Percentiles rank a stretch among this genome's conserved stretches.
Conservation (phyloP, 2,329 filamentous ascomycete species). For the Botryosphaeria dothidea region DNA sequence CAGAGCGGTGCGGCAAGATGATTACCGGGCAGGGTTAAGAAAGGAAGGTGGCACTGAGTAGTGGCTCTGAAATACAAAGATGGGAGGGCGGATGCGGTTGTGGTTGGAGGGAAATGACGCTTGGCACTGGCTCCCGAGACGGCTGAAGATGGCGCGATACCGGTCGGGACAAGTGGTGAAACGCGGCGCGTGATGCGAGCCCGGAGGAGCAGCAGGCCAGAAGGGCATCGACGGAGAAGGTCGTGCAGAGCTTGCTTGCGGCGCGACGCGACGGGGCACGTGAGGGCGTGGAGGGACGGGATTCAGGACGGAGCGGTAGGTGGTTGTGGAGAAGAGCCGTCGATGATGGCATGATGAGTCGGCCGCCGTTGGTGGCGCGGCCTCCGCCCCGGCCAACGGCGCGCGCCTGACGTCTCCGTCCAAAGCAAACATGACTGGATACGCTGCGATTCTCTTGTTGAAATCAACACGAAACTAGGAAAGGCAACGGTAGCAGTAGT, state of each 20-base stretch:
- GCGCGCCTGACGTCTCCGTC: background rate
- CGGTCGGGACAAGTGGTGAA: background rate
- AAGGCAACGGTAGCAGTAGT: background rate
- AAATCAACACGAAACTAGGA: background rate
- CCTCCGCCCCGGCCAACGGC: background rate
- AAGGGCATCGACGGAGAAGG: background rate
- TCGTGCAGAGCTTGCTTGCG: background rate
- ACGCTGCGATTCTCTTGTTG: no score
- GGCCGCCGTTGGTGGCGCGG: background rate
- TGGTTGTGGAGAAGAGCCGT: slow-evolving; percentile 6
- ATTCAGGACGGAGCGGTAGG: background rate
- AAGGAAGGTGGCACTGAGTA: slow-evolving; percentile 12
- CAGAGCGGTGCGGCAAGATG: background rate
- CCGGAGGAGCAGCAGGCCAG: background rate
- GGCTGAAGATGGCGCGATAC: slow-evolving; percentile 10
- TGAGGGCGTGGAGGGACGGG: background rate
- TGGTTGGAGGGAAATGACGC: slow-evolving; percentile 15
- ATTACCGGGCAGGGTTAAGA: background rate
- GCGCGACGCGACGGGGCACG: background rate
- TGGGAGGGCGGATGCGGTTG: background rate
- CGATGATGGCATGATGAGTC: slow-evolving; percentile 8
- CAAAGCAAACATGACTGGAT: no score
- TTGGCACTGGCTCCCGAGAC: background rate
- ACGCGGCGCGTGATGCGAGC: slow-evolving; percentile 3
- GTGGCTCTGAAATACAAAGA: background rate